Evolutionary conservation across 2,329 filamentous ascomycete genomes (phyloP).

Genomic region (Chrysoporthe deuterocubensis): DNA sequence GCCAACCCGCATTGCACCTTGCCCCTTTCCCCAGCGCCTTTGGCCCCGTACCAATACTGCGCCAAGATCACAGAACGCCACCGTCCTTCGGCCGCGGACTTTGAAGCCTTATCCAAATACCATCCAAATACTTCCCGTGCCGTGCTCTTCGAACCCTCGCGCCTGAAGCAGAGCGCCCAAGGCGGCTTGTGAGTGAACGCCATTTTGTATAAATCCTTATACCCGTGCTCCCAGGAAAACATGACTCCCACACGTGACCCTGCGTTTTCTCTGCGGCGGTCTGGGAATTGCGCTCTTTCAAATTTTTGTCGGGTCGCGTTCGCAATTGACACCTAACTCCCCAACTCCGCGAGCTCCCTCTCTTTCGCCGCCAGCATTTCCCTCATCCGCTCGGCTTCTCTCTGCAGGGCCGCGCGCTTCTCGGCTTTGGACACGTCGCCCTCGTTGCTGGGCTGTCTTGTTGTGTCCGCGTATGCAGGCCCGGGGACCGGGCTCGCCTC

Average conservation of each 20-base stretch:
- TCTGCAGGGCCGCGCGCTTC: constrained; percentile 66
- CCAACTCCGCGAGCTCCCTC: constrained; percentile 64
- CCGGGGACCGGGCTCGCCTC: constrained; percentile 35
- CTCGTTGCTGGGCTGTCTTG: constrained; percentile 45
- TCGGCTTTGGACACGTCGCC: constrained; percentile 62
- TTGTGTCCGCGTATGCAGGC: constrained; percentile 8
- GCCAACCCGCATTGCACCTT: background rate
- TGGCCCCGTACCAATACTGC: background rate
- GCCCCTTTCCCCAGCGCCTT: background rate
- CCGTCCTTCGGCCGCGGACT: background rate
- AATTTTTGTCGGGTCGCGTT: background rate
- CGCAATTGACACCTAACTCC: constrained; percentile 5
- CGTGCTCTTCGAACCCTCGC: no score
- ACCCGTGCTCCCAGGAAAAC: background rate
- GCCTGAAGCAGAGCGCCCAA: background rate
- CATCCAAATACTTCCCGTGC: no score
- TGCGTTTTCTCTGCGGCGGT: background rate
- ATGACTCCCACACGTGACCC: background rate
- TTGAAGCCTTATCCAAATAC: background rate
- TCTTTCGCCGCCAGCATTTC: constrained; percentile 75
- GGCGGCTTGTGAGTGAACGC: background rate
- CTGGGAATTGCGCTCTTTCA: background rate
- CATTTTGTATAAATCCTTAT: background rate
- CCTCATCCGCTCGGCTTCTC: constrained; percentile 78
- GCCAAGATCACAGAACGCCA: background rate